phyloP scores from a whole-genome alignment of 176 grass and related monocot species.

The Rhynchospora breviuscula region DNA sequence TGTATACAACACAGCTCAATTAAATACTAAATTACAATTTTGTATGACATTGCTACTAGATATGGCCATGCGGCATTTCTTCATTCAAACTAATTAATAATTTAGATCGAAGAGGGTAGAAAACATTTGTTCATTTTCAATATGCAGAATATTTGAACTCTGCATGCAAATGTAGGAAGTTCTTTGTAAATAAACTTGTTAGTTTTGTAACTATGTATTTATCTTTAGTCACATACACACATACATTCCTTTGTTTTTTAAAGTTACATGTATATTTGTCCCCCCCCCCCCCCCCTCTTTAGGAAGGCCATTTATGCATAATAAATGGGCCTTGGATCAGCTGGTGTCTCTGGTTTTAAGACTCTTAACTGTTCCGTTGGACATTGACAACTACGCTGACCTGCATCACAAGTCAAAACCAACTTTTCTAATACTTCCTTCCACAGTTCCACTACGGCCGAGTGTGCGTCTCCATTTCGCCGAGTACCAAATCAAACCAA shows the following conservation, averaged over 20 bases:
- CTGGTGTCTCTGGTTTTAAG: not conserved
- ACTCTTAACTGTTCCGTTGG: not conserved
- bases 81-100: too few species aligned
- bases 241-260: too few species aligned
- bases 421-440: not conserved
- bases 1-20: too few species aligned
- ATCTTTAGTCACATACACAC: too few species aligned
- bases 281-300: too few species aligned
- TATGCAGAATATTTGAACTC: not conserved
- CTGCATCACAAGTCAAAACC: not conserved
- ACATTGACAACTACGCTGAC: not conserved
- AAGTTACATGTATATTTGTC: too few species aligned
- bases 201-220: not conserved
- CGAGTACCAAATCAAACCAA: slow-evolving; percentile 1
- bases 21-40: too few species aligned
- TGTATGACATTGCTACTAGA: too few species aligned
- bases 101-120: too few species aligned
- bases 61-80: too few species aligned
- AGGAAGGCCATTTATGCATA: not conserved
- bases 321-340: not conserved
- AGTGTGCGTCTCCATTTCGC: slow-evolving; percentile 12
- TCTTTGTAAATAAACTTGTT: not conserved
- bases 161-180: not conserved
- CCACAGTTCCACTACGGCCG: not conserved
- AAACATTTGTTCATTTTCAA: too few species aligned